Evolutionary conservation across 495 filamentous ascomycete species (phyloP).

Genomic region (Penicillium mononematosum): DNA sequence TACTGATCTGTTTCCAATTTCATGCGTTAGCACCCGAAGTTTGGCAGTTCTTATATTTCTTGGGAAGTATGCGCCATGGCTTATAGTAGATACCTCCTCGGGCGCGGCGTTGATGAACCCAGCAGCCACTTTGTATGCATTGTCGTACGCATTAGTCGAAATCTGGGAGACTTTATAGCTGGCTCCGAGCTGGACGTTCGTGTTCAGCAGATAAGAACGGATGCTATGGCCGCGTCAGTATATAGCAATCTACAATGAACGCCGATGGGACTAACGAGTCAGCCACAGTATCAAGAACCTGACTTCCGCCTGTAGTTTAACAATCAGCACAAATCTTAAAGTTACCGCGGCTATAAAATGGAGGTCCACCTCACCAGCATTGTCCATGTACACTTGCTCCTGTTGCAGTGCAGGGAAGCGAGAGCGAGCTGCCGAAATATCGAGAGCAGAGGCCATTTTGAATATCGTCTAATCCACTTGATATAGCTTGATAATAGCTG

Average conservation of each 20-base stretch:
- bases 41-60: not conserved
- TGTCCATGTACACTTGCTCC: slow-evolving; percentile 70
- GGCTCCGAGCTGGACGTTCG: slow-evolving; percentile 72
- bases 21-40: not conserved
- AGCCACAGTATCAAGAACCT: slow-evolving; percentile 61
- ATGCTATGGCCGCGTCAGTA: slow-evolving; percentile 46
- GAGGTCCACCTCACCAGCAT: slow-evolving; percentile 45
- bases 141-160: slow-evolving; percentile 54
- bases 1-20: slow-evolving; percentile 23
- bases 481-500: not conserved
- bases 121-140: slow-evolving; percentile 60
- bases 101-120: slow-evolving; percentile 63
- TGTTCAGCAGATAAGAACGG: slow-evolving; percentile 59
- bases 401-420: slow-evolving; percentile 65
- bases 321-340: not conserved
- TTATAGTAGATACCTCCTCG: slow-evolving; percentile 57
- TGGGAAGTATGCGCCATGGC: not conserved
- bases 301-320: slow-evolving; percentile 56
- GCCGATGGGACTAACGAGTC: slow-evolving; percentile 52
- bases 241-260: not conserved
- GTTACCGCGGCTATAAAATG: not conserved
- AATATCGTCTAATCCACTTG: not conserved
- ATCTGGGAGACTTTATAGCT: slow-evolving; percentile 55
- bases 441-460: slow-evolving; percentile 36
- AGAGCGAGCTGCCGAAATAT: slow-evolving; percentile 53